These are phyloP conservation scores for Knoxdaviesia proteae DNA, from an alignment of 2,329 filamentous ascomycete genomes.

Conservation along the genomic window DNA sequence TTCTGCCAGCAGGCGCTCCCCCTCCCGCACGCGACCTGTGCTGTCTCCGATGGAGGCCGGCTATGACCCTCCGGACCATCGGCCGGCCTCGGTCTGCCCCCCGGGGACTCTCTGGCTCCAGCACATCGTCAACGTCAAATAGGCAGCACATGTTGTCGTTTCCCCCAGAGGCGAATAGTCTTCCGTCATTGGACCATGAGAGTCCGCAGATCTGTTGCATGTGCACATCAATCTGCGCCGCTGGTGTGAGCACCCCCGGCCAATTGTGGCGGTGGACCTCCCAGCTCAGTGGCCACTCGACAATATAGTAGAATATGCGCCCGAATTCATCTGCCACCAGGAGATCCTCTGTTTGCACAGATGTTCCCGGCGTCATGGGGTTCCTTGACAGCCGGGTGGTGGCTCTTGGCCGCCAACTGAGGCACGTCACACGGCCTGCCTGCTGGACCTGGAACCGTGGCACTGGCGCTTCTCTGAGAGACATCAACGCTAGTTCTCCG, in stretches of 20 bases:
- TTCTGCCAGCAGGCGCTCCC: too few species aligned
- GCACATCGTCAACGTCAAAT: conserved; percentile 46
- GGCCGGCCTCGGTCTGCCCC: too few species aligned
- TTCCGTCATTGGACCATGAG: conserved; percentile 63
- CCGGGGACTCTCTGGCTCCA: too few species aligned
- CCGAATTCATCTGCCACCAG: conserved; percentile 72
- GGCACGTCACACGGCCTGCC: conserved; percentile 51
- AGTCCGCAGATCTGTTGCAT: conserved; percentile 82
- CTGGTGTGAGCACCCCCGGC: conserved; percentile 56
- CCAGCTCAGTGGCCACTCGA: conserved; percentile 60
- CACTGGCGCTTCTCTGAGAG: conserved; percentile 42
- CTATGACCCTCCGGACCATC: too few species aligned
- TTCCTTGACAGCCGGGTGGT: conserved; percentile 30
- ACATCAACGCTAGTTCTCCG: conserved; percentile 58
- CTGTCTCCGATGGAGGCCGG: too few species aligned
- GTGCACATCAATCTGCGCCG: conserved; percentile 61
- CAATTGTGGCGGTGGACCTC: conserved; percentile 46
- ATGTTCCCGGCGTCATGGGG: conserved; percentile 21
- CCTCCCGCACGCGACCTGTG: too few species aligned
- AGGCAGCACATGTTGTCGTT: conserved; percentile 84
- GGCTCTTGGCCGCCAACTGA: conserved; percentile 56
- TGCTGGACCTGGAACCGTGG: conserved; percentile 60
- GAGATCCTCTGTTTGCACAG: conserved; percentile 58
- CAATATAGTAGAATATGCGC: conserved; percentile 66
- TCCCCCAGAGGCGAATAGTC: conserved; percentile 64